A percentile compares a stretch with the other conserved stretches of the same genome.
Conservation (phyloP, 2,329 filamentous ascomycete species). For the Xylariaceae sp. region DNA sequence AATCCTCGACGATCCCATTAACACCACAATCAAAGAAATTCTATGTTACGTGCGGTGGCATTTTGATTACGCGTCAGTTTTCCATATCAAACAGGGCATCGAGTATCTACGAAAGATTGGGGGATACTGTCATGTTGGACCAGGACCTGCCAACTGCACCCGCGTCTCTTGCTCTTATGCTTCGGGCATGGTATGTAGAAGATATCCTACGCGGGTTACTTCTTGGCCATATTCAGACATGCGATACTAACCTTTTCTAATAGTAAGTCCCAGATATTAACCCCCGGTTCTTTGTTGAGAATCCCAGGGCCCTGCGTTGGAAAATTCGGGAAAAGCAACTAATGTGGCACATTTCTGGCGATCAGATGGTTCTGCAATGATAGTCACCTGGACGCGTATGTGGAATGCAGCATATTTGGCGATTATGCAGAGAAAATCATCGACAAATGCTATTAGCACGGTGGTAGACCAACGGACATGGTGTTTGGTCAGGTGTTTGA, state of each 20-base stretch:
- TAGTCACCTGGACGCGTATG: constrained; percentile 8
- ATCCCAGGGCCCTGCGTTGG: too few relatives aligned
- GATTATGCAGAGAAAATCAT: constrained; percentile 15
- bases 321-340: too few relatives aligned
- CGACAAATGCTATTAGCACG: constrained; percentile 14
- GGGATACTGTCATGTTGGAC: constrained; percentile 14
- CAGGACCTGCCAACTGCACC: constrained; percentile 15
- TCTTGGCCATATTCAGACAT: too few relatives aligned
- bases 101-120: constrained; percentile 11
- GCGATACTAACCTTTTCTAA: too few relatives aligned
- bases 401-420: constrained; percentile 15
- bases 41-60: constrained; percentile 9
- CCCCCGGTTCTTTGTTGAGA: too few relatives aligned
- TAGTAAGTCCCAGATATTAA: too few relatives aligned
- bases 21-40: constrained; percentile 1
- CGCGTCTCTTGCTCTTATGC: constrained; percentile 17
- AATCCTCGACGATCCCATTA: neutral
- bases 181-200: constrained; percentile 10
- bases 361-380: constrained; percentile 18
- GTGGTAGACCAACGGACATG: constrained; percentile 13
- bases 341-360: too few relatives aligned
- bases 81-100: constrained; percentile 15
- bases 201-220: too few relatives aligned
- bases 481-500: constrained; percentile 17
- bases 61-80: constrained; percentile 15